Evolutionary conservation across 2,329 filamentous ascomycete species (phyloP).

Genomic region (Sclerotinia borealis): DNA sequence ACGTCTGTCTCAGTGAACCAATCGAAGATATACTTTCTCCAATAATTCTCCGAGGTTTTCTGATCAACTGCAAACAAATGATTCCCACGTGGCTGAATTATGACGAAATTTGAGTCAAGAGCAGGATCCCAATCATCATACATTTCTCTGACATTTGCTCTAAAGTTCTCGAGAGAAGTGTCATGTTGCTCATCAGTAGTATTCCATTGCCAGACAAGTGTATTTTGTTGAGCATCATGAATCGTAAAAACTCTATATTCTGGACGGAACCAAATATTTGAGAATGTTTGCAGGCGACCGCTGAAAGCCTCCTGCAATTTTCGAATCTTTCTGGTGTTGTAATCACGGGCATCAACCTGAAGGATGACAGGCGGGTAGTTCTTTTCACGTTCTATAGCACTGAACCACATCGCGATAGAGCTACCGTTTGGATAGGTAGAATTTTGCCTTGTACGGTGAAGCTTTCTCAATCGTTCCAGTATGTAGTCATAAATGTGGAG

Average conservation of each 20-base stretch:
- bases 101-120: background rate
- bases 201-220: slow-evolving; percentile 3
- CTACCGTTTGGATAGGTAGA: background rate
- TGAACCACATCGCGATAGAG: slow-evolving; percentile 9
- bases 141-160: background rate
- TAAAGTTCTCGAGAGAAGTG: background rate
- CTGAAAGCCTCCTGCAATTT: background rate
- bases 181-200: background rate
- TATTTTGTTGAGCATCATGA: background rate
- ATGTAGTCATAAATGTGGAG: background rate
- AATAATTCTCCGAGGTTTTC: slow-evolving; percentile 12
- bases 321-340: background rate
- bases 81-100: background rate
- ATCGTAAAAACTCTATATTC: slow-evolving; percentile 15
- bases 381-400: slow-evolving; percentile 1
- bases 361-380: background rate
- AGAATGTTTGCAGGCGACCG: background rate
- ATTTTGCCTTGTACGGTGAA: background rate
- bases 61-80: background rate
- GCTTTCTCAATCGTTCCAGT: background rate
- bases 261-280: slow-evolving; percentile 21
- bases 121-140: background rate
- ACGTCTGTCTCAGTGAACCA: slow-evolving; percentile 13
- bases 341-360: background rate
- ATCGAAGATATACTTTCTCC: slow-evolving; percentile 17